Percentiles rank a stretch among this genome's conserved stretches.
Evolutionary conservation across 2,329 filamentous ascomycete species (phyloP).

Genomic region (Dothideomycetes sp.): DNA sequence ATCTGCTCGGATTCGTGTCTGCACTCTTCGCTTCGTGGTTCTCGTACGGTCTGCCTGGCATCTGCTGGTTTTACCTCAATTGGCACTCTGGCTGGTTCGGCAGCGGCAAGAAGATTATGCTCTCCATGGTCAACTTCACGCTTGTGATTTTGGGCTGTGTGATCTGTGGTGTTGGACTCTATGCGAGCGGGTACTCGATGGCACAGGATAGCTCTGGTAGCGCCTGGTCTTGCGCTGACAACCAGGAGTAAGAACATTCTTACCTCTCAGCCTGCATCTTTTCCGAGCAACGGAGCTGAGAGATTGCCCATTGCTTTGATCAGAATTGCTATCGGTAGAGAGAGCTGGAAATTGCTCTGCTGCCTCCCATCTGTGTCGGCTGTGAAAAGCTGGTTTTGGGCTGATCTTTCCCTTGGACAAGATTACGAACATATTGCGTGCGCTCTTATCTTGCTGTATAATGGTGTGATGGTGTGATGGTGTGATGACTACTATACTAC

Average conservation of each 20-base stretch:
- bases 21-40: constrained; percentile 58
- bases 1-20: constrained; percentile 25
- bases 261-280: no score
- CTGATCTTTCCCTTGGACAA: no score
- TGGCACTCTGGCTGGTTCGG: constrained; percentile 27
- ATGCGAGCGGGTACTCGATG: constrained; percentile 2
- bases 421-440: not conserved
- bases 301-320: no score
- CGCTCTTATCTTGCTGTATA: not conserved
- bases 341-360: no score
- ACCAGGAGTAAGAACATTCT: not conserved
- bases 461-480: not conserved
- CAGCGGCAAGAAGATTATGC: constrained; percentile 27
- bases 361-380: no score
- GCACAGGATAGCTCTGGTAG: constrained; percentile 1
- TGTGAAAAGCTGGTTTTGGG: no score
- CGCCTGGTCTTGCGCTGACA: constrained; percentile 8
- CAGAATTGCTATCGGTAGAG: no score
- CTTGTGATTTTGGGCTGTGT: constrained; percentile 22
- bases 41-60: constrained; percentile 10
- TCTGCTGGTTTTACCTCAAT: constrained; percentile 30
- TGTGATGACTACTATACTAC: not conserved
- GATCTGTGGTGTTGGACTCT: constrained; percentile 17
- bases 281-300: no score
- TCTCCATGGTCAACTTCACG: constrained; percentile 30